phyloP scores from a whole-genome alignment of 2,329 filamentous ascomycete species.

The Colletotrichum orchidophilum region DNA sequence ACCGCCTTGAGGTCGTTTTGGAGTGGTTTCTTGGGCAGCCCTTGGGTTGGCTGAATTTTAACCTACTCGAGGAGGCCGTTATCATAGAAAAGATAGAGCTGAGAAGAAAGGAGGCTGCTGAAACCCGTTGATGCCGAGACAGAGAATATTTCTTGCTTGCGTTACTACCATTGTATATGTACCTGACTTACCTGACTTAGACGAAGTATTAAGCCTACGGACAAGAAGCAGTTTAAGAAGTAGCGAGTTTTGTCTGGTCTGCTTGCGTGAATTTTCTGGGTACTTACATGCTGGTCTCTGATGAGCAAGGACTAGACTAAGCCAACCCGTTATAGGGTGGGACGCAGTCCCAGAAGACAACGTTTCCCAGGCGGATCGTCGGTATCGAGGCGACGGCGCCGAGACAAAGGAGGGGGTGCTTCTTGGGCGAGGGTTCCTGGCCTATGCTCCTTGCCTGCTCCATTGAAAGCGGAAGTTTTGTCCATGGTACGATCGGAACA shows the following conservation, averaged over 20 bases:
- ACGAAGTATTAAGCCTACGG: not conserved
- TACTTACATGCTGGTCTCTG: rapidly evolving
- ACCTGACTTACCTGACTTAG: not conserved
- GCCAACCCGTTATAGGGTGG: not conserved
- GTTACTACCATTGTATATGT: not conserved
- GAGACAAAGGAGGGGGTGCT: too few species aligned
- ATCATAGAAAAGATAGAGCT: not conserved
- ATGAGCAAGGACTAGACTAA: not conserved
- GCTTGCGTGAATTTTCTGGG: not conserved
- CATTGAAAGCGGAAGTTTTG: too few species aligned
- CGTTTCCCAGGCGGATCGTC: too few species aligned
- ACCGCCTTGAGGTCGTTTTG: not conserved
- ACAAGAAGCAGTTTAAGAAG: not conserved
- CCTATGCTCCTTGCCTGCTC: too few species aligned
- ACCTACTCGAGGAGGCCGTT: rapidly evolving
- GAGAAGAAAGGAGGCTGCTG: not conserved
- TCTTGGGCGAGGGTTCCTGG: too few species aligned
- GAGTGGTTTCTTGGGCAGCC: not conserved
- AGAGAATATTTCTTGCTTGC: not conserved
- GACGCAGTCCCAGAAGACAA: too few species aligned
- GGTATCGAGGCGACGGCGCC: too few species aligned
- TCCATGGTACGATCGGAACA: too few species aligned
- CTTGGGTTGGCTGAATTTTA: not conserved
- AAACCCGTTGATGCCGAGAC: not conserved
- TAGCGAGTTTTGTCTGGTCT: not conserved